Evolutionary conservation across 495 filamentous ascomycete species (phyloP), one percentile per base, ranked within the genome.

Genomic region (Neohortaea acidophila): DNA sequence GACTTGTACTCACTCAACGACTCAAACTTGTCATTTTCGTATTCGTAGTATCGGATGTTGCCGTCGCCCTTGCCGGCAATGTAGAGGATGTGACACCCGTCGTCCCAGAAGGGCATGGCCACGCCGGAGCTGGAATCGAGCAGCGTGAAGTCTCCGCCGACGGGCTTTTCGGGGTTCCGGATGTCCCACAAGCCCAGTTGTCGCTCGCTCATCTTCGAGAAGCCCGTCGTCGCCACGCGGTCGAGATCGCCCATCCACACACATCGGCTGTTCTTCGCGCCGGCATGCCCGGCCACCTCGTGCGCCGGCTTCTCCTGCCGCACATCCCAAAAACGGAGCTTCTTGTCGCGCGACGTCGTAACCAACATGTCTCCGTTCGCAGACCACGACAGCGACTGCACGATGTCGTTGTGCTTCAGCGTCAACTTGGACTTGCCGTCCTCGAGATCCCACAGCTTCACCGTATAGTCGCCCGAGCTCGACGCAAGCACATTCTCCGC

Each of bases 71-170:
- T 92, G 45, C 89, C 89, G 39, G 91, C 89, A 43, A 96, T 65
- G 58, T 94, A 97, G 50, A 97, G 63, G 45, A 81, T 86, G 58
- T 83, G 81, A 6, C 82, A 92, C 24, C 84, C 80, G 35, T 96
- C 91, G 57, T 97, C 89, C 89, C 89, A 97, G 73, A 97, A 97
- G 4, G 89, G 89, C 84, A 97, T 96, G 67, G 83, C 92, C 31
- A 97, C 84, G 51, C 91, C 91, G 13, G 87, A 94, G 46, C 93
- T 92, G 19, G 83, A 84, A 58, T 96, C 91, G 32, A 97, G 65
- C 31, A 74, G 77, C 52, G 73, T 72, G 60, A 93, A 94, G 30
- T 49, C 41, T 3, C 84, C 85, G 21, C 81, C 84, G 50, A 94
- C 75, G 13, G 89, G 89, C 45, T 86, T 78, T 14, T 59, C 61